Evolutionary conservation across 140 eudicot genomes (phyloP), one percentile per base, ranked within the genome.

Genomic region (Anethum foeniculum): DNA sequence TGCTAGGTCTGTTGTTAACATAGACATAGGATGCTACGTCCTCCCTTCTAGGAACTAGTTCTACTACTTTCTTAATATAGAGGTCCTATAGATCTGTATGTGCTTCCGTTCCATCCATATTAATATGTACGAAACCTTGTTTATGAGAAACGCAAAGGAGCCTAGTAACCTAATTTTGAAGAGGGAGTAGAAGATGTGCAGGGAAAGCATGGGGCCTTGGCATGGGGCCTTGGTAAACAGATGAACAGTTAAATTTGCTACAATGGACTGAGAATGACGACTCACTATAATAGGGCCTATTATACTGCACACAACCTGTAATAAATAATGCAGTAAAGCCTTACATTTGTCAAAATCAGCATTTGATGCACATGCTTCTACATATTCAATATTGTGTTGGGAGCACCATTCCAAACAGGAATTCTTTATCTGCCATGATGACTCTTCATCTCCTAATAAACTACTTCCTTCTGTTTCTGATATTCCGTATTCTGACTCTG

Each of bases 361-460:
- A 86, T 91, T 92, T 74, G 97, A 95, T 80, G 96, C 99, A 80
- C 99, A 95, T 49, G 97, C 97, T 88, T 95, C 99, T 51, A 92
- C 85, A 75, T 84, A 95, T 82, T 92, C 97, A 77, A 92, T 92
- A 80, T 91, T 95, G 82, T 90, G 91, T 44, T 95, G 91, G 74
- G 81, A 44, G 85, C 97, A 95, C 99, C 99, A 95, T 77, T 89
- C 93, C 87, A 81, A 68, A 83, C 92, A 95, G 52, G 97, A 88
- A 56, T 64, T 89, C 80, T 82, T 95, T 47, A 85, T 73, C 69
- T 88, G 93, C 34, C 28, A 75, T 28, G 90, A 85, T 39, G 97
- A 72, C 46, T 85, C 93, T 51, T 90, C 92, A 44, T 88, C 88
- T 71, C 92, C 93, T 78, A 95, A 76, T 83, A 92, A 88, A 84